Evolutionary conservation across 2,329 filamentous ascomycete genomes (phyloP), one percentile per base, ranked within the genome.

Genomic region (Claviceps fusiformis): DNA sequence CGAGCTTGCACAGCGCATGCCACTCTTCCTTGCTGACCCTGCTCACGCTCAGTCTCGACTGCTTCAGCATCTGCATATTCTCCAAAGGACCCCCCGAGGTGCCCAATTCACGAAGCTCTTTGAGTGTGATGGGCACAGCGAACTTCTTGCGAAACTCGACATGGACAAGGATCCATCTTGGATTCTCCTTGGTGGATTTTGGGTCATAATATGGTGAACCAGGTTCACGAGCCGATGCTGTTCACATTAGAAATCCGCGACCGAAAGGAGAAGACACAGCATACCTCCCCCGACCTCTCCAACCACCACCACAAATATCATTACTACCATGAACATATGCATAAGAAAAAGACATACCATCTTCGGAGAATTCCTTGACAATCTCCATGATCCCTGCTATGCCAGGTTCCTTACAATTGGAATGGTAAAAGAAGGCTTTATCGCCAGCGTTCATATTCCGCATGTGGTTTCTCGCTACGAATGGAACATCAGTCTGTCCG

Each of bases 361-460:
- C 93, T 9, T 88, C 79, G 2, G 85, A 85, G 61, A 89, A 86
- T 66, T 95, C 91, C 60, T 81, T 78, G 17, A 95, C 90, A 59
- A 98, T 87, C 64, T 93, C 87, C 86, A 95, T 91, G 19, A 85
- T 81, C 1, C 91, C 91, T 1, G 85, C 89, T 50, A 97, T 89
- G 2, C 88, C 92, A 0, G 91, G 90, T 29, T 85, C 80, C 67
- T 95, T 95, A 71, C 88, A 93, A 64, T 93, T 95, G 50, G 88
- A 95, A 70, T 96, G 92, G 67, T 97, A 97, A 73, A 98, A 97
- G 73, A 98, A 97, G 31, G 90, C 91, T 37, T 91, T 76, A 65
- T 98, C 93, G 52, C 91, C 91, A 55, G 84, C 83, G 63, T 88
- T 90, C 93, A 98, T 98, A 9, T 83, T 81, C 35, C 88, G 82